Percentiles rank a stretch among this genome's conserved stretches.
Conservation (phyloP, 345 rosid genomes). For the Arabis hirsuta region DNA sequence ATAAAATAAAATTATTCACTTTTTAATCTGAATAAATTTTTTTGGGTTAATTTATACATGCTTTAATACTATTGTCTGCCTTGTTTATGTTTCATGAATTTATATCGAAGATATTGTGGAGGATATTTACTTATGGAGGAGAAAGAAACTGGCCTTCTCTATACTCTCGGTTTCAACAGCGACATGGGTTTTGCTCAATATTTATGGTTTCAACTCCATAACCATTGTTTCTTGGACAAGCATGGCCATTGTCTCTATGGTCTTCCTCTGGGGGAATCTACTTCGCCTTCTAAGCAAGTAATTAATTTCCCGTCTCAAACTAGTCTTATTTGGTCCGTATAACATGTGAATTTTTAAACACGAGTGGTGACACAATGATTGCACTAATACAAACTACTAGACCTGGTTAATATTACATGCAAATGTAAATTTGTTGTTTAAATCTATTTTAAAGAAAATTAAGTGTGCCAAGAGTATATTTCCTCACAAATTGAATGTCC, state of each 20-base stretch:
- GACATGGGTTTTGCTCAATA: conserved; percentile 50
- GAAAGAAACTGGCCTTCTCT: conserved; percentile 48
- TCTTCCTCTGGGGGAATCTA: conserved; percentile 56
- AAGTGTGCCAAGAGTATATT: no score
- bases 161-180: conserved; percentile 46
- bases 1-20: neutral
- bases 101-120: conserved; percentile 35
- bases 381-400: no score
- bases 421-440: no score
- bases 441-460: no score
- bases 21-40: neutral
- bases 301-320: neutral
- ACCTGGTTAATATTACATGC: no score
- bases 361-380: no score
- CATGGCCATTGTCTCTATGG: conserved; percentile 40
- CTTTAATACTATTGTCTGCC: neutral
- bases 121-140: conserved; percentile 61
- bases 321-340: neutral
- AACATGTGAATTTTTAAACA: no score
- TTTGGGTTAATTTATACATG: neutral
- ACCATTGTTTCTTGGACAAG: conserved; percentile 54
- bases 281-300: conserved; percentile 63
- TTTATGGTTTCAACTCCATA: conserved; percentile 50
- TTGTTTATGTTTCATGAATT: neutral
- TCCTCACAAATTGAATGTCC: no score